A percentile compares a stretch with the other conserved stretches of the same genome.
These are phyloP conservation scores for Cryptosporidium viatorum DNA, from an alignment of 169 alveolate species.

Conservation along the genomic window DNA sequence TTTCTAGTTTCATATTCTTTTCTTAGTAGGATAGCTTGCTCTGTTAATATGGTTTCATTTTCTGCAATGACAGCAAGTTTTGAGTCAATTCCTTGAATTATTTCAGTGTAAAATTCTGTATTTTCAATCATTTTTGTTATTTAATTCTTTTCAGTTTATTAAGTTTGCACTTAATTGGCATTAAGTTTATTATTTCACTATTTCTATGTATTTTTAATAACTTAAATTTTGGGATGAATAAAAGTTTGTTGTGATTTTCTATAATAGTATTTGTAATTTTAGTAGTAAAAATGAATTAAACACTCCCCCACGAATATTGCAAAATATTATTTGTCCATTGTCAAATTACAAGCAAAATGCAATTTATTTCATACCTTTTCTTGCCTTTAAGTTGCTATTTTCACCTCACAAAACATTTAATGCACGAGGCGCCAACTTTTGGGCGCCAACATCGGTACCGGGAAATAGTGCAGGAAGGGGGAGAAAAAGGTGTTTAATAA, in stretches of 20 bases:
- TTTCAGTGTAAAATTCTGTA: conserved; percentile 42
- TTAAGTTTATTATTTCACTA: neutral
- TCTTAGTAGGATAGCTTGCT: conserved; percentile 27
- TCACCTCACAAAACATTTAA: neutral
- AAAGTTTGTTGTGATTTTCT: neutral
- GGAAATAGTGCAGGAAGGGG: neutral
- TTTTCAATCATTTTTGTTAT: conserved; percentile 17
- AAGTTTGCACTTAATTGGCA: too few species aligned
- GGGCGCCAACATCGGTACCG: neutral
- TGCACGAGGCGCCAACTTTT: neutral
- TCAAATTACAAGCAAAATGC: neutral
- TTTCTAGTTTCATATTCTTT: conserved; percentile 36
- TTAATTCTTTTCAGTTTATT: neutral
- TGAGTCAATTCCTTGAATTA: conserved; percentile 31
- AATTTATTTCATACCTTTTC: neutral
- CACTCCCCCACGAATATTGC: neutral
- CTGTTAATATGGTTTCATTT: conserved; percentile 54
- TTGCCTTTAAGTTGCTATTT: neutral
- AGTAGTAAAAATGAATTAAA: neutral
- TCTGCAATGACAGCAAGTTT: conserved; percentile 35
- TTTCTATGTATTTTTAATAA: neutral
- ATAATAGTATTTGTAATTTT: too few species aligned
- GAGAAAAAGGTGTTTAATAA: too few species aligned
- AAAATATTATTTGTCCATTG: neutral
- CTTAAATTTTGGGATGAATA: neutral